Conservation (phyloP, 108 stramenopile genomes). For the Licmophora abbreviata region DNA sequence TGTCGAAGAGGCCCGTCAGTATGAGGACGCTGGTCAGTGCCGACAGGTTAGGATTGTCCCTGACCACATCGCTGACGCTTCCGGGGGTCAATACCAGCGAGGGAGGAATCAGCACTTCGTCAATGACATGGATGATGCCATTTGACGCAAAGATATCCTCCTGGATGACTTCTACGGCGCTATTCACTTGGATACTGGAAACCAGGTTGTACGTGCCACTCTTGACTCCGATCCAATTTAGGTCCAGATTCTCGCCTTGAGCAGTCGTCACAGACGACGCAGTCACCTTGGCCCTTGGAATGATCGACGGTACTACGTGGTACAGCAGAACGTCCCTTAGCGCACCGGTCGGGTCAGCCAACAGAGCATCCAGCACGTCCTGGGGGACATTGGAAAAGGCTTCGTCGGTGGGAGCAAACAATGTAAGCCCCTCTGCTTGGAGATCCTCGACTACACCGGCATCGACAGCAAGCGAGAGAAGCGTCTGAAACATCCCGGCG, state of each 20-base stretch:
- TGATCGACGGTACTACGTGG: constrained; percentile 22
- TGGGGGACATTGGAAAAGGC: constrained; percentile 29
- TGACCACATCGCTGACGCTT: constrained; percentile 7
- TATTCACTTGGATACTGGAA: too few relatives aligned
- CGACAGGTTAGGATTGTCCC: constrained; percentile 12
- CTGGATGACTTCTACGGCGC: background rate
- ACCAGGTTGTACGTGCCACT: too few relatives aligned
- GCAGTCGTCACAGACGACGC: too few relatives aligned
- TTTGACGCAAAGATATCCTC: background rate
- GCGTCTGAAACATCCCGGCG: constrained; percentile 4
- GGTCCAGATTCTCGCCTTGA: too few relatives aligned
- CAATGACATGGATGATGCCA: constrained; percentile 21
- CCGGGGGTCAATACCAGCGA: constrained; percentile 3
- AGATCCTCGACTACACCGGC: constrained; percentile 4
- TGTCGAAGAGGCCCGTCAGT: constrained; percentile 20
- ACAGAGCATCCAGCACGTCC: constrained; percentile 13
- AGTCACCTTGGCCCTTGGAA: background rate
- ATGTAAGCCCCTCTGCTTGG: constrained; percentile 3
- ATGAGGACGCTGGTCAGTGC: constrained; percentile 19
- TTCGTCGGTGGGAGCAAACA: constrained; percentile 38
- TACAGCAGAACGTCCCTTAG: constrained; percentile 20
- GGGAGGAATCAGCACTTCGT: constrained; percentile 23
- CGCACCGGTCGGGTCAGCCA: constrained; percentile 3
- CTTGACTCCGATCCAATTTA: too few relatives aligned
- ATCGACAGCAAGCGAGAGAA: background rate